These are phyloP conservation scores for Parachaetomium inaequale DNA, from an alignment of 495 filamentous ascomycete species.

Conservation along the genomic window DNA sequence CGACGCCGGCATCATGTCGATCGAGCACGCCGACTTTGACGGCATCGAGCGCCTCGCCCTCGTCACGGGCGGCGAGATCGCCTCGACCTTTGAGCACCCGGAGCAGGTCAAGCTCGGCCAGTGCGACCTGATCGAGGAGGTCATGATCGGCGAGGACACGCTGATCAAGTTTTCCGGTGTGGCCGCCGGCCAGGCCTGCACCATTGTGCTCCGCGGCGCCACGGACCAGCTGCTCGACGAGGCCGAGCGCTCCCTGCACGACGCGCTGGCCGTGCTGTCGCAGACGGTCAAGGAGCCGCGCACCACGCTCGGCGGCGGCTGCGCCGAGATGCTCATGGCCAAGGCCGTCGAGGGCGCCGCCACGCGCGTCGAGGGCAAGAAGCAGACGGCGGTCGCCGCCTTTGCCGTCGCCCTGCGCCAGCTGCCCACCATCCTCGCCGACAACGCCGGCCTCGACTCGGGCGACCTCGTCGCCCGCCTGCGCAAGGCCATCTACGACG, in stretches of 20 bases:
- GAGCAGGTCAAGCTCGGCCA: constrained; percentile 93
- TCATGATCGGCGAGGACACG: constrained; percentile 96
- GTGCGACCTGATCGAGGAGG: constrained; percentile 94
- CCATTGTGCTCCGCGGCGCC: constrained; percentile 91
- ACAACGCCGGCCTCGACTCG: constrained; percentile 94
- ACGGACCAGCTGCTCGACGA: constrained; percentile 97
- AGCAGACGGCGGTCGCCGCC: constrained; percentile 84
- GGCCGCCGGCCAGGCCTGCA: constrained; percentile 90
- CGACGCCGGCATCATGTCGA: constrained; percentile 95
- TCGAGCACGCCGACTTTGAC: constrained; percentile 98
- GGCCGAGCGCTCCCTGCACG: constrained; percentile 91
- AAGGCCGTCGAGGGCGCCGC: constrained; percentile 95
- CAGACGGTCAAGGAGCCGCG: constrained; percentile 94
- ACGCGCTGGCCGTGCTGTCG: constrained; percentile 93
- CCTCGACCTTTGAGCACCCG: constrained; percentile 96
- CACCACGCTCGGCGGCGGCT: constrained; percentile 91
- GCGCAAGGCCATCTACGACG: constrained; percentile 88
- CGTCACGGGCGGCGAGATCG: constrained; percentile 95
- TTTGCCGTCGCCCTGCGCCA: constrained; percentile 88
- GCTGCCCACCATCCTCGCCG: constrained; percentile 92
- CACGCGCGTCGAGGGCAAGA: constrained; percentile 93
- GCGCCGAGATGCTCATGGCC: constrained; percentile 98
- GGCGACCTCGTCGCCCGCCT: constrained; percentile 89
- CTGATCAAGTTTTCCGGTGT: constrained; percentile 97
- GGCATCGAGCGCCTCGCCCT: constrained; percentile 92